A percentile compares a stretch with the other conserved stretches of the same genome.
These are phyloP conservation scores for Fragilariopsis cylindrus DNA, from an alignment of 108 stramenopile genomes.

Conservation along the genomic window DNA sequence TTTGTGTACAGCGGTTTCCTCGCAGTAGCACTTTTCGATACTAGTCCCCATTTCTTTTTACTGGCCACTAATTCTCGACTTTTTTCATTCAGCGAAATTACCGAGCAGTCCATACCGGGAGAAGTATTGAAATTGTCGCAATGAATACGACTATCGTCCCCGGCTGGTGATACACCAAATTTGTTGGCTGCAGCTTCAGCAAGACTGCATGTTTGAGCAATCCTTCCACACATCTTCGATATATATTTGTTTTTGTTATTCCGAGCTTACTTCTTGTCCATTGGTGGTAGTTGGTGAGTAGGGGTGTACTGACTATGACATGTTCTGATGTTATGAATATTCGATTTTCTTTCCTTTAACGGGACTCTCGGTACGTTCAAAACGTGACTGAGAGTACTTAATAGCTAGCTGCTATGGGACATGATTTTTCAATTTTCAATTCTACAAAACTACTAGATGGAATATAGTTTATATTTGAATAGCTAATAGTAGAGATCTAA, in stretches of 20 bases:
- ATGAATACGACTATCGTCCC: background rate
- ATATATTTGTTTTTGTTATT: background rate
- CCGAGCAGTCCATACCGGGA: conserved; percentile 49
- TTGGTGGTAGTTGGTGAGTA: no score
- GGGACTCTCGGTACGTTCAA: no score
- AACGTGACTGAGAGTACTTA: no score
- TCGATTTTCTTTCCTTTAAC: no score
- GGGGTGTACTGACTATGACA: no score
- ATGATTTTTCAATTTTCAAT: no score
- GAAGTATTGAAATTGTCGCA: conserved; percentile 55
- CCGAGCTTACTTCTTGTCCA: no score
- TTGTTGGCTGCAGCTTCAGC: background rate
- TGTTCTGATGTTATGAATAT: no score
- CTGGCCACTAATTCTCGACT: conserved; percentile 23
- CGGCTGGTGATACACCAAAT: background rate
- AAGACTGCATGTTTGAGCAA: conserved; percentile 19
- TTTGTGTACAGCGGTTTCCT: conserved; percentile 37
- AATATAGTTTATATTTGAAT: no score
- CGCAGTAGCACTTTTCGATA: conserved; percentile 55
- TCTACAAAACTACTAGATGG: no score
- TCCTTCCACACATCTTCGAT: conserved; percentile 37
- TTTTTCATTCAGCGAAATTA: conserved; percentile 37
- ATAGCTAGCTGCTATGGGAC: no score
- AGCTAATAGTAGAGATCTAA: no score
- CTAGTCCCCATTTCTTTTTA: conserved; percentile 74